A percentile compares a stretch with the other conserved stretches of the same genome.
These are phyloP conservation scores for Cladosporium sp. DNA, from an alignment of 2,329 filamentous ascomycete species.

Conservation along the genomic window DNA sequence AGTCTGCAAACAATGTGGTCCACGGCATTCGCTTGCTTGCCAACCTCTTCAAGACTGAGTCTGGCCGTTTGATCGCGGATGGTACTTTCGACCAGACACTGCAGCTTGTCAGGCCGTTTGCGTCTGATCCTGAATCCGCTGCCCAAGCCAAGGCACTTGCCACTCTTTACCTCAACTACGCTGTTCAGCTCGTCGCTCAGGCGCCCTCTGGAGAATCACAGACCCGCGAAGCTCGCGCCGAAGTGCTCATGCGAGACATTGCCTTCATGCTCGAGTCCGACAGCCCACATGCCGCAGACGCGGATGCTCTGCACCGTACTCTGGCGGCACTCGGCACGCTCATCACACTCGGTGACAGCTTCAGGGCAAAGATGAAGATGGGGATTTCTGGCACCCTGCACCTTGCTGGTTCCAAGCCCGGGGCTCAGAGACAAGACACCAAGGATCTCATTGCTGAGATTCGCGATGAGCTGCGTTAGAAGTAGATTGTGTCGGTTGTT, in stretches of 20 bases:
- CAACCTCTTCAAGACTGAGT: conserved; percentile 77
- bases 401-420: conserved; percentile 51
- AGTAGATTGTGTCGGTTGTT: neutral
- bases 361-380: conserved; percentile 60
- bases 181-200: conserved; percentile 65
- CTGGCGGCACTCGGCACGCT: conserved; percentile 83
- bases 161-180: conserved; percentile 81
- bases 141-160: conserved; percentile 81
- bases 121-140: conserved; percentile 50
- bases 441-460: conserved; percentile 64
- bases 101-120: conserved; percentile 63
- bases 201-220: conserved; percentile 33
- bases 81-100: conserved; percentile 63
- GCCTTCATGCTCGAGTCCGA: conserved; percentile 37
- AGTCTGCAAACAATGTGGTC: conserved; percentile 79
- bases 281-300: conserved; percentile 63
- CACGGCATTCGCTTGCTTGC: conserved; percentile 78
- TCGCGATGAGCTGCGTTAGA: conserved; percentile 46
- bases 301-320: conserved; percentile 79
- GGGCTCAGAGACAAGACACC: conserved; percentile 62
- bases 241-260: conserved; percentile 36
- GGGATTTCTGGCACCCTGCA: conserved; percentile 55
- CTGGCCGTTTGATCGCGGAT: conserved; percentile 65
- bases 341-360: conserved; percentile 61
- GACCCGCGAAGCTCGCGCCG: conserved; percentile 36